Base-by-base conservation (phyloP, 306 rosid genomes). In the Prunus persica region DNA sequence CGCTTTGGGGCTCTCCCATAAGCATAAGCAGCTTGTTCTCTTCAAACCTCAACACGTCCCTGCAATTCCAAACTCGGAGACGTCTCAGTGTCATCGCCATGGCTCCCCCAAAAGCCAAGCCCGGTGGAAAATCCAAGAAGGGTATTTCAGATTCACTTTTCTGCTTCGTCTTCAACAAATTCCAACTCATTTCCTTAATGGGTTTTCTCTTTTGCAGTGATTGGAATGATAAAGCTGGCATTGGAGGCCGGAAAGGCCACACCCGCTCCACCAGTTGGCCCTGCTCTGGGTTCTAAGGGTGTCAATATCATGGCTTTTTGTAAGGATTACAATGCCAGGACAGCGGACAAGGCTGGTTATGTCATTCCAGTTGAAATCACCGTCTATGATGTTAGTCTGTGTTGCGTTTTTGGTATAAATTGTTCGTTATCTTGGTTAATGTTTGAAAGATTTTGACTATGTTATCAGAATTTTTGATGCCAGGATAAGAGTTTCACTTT, bases 241-340 rank as follows among this genome's bases (percentile, higher is more conserved):
- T 93, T 95, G 57, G 98, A 95, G 89, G 99, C 99, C 34, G 99
- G 99, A 2, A 95, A 95, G 85, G 99, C 99, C n/a, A 92, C 99
- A 8, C 99, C 99, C 22, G 97, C 99, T 27, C 99, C 99, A 55
- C 99, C 99, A 1, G 99, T 95, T 20, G 99, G 99, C 16, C 99
- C 99, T 41, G 99, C 99, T 12, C 84, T 95, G 69, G 98, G 99
- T 87, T 91, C 99, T 0, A 95, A 95, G 77, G 99, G 99, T 80
- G 99, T 95, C 10, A 95, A 95, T 47, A 95, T 95, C 55, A 95
- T 95, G 99, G 96, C 99, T 52, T 95, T 95, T 69, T 95, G 98
- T 78, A 95, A 95, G 83, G 99, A 95, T 79, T 95, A 95, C 86
- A 95, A 95, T 79, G 97, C 99, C 64, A 88, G 85, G 78, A 95